Base-by-base conservation (phyloP, 1,139 yeast species). In the Tardiomyces blankii region DNA sequence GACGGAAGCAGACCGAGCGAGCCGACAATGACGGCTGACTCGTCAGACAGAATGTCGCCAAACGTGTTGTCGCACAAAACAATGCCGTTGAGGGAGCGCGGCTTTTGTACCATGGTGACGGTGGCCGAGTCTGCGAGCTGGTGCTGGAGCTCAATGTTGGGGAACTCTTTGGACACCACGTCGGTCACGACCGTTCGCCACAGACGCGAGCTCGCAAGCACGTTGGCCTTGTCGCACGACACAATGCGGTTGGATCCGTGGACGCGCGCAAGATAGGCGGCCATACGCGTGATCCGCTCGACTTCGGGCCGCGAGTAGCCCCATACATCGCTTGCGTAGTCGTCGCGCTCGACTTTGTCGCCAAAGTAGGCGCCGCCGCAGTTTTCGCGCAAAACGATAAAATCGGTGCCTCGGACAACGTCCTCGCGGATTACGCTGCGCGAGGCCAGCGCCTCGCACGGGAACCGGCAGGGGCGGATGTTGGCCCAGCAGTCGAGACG, bases 351-450 rank as follows among this genome's bases (percentile, higher is more conserved):
- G 58, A 75, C 75, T 68, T 94, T 76, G 60, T 82, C 84, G 52
- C 94, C 94, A 57, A 85, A 85, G 66, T 85, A 85, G 50, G 85
- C 85, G 55, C 95, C 95, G 50, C 95, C 95, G 40, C 85, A 93
- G 58, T 85, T 74, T 66, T 85, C 95, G 67, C 95, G 77, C 35
- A 84, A 89, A 50, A 85, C 91, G 42, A 79, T 75, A 62, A 85
- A 82, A 64, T 84, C 77, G 25, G 94, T 83, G 41, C 94, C 94
- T 56, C 69, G 75, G 44, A 82, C 93, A 51, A 80, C 72, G 49
- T 83, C 82, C 9, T 80, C 63, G 59, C 78, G 82, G 61, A 85
- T 73, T 41, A 93, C 94, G 2, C 93, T 82, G 53, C 83, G 69
- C 44, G 81, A 82, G 52, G 83, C 69, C 49, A 85, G 70, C 23